These are phyloP conservation scores for Chrysoporthe austroafricana DNA, from an alignment of 2,329 filamentous ascomycete species.

Conservation along the genomic window DNA sequence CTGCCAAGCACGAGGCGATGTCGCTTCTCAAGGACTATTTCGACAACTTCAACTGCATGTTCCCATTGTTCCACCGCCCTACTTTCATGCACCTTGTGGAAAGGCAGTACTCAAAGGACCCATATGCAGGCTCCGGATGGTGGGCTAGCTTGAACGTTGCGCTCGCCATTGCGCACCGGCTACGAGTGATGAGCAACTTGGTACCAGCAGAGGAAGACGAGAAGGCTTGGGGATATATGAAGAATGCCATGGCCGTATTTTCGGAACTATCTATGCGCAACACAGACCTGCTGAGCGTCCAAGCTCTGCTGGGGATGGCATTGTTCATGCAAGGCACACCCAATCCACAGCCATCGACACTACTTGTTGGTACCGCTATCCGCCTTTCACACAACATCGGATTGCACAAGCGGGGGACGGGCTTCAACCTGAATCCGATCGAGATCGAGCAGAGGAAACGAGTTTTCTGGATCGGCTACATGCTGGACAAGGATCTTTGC, in stretches of 20 bases:
- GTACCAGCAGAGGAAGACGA: conserved; percentile 90
- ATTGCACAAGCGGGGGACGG: conserved; percentile 88
- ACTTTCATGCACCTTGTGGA: conserved; percentile 98
- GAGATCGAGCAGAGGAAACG: conserved; percentile 86
- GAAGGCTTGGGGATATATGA: conserved; percentile 93
- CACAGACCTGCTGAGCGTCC: conserved; percentile 91
- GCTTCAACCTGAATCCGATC: conserved; percentile 89
- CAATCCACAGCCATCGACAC: conserved; percentile 92
- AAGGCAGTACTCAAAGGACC: conserved; percentile 87
- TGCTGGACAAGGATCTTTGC: conserved; percentile 67
- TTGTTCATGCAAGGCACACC: conserved; percentile 95
- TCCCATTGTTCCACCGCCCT: conserved; percentile 94
- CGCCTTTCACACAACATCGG: conserved; percentile 92
- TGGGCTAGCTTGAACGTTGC: conserved; percentile 97
- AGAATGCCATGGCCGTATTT: conserved; percentile 94
- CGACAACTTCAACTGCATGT: conserved; percentile 99
- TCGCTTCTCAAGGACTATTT: conserved; percentile 93
- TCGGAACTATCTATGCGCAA: conserved; percentile 94
- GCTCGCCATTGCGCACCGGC: conserved; percentile 87
- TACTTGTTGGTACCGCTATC: conserved; percentile 88
- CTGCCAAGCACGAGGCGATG: conserved; percentile 83
- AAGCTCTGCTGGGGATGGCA: conserved; percentile 90
- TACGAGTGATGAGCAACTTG: conserved; percentile 94
- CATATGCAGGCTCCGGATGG: conserved; percentile 95
- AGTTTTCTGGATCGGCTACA: conserved; percentile 69